Percentiles rank a stretch among this genome's conserved stretches.
Evolutionary conservation across 2,329 filamentous ascomycete genomes (phyloP).

Genomic region (Aspergillus aculeatus): DNA sequence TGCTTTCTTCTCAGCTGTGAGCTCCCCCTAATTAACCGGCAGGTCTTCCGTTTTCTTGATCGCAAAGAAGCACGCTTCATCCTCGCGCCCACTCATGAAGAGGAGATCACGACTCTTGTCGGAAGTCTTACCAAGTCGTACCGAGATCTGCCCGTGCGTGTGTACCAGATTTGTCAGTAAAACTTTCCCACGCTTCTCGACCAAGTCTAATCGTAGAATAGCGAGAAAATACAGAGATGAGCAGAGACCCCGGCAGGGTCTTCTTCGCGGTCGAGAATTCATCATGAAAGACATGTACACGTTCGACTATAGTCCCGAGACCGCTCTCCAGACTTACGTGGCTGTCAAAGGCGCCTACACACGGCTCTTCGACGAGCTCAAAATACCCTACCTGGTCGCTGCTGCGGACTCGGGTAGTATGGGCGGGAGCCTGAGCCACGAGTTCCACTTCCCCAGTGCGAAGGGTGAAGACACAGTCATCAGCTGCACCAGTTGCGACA

Average conservation of each 20-base stretch:
- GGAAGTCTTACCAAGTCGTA: conserved; percentile 73
- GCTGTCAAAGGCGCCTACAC: conserved; percentile 72
- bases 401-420: conserved; percentile 95
- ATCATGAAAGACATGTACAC: conserved; percentile 98
- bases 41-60: conserved; percentile 80
- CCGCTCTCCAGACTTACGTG: conserved; percentile 78
- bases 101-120: conserved; percentile 87
- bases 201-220: conserved; percentile 31
- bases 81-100: conserved; percentile 90
- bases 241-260: conserved; percentile 78
- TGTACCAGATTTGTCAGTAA: conserved; percentile 83
- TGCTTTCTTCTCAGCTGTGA: conserved; percentile 17
- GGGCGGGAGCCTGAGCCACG: conserved; percentile 88
- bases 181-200: neutral
- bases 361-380: conserved; percentile 76
- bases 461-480: conserved; percentile 85
- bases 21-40: conserved; percentile 2
- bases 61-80: conserved; percentile 73
- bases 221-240: conserved; percentile 95
- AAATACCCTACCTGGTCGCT: conserved; percentile 78
- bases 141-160: conserved; percentile 76
- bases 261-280: conserved; percentile 87
- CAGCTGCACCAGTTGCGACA: conserved; percentile 69
- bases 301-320: conserved; percentile 68
- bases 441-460: conserved; percentile 80